phyloP scores from a whole-genome alignment of 345 rosid genomes.

The Brassica rapa region DNA sequence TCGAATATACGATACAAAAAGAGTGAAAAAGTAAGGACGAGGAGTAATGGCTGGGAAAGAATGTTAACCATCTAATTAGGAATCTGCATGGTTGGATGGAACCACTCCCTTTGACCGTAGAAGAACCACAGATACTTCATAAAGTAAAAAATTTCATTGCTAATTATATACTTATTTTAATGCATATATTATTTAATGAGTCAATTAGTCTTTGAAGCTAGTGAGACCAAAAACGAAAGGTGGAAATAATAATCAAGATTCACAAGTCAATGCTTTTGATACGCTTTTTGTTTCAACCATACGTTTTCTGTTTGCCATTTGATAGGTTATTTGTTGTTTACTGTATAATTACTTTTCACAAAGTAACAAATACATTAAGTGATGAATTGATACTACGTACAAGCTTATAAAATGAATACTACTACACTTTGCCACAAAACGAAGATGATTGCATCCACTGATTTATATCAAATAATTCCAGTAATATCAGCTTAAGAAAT shows the following conservation, averaged over 20 bases:
- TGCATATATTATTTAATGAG: neutral
- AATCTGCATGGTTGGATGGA: slow-evolving; percentile 41
- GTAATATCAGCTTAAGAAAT: neutral
- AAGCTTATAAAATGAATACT: neutral
- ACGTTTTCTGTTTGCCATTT: neutral
- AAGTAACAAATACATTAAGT: neutral
- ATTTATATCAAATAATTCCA: neutral
- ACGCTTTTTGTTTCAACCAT: neutral
- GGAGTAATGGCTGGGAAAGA: slow-evolving; percentile 25
- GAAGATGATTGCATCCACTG: neutral
- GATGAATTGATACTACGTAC: neutral
- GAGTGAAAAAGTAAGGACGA: slow-evolving; percentile 18
- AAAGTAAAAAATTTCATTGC: slow-evolving; percentile 19
- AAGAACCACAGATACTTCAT: slow-evolving; percentile 21
- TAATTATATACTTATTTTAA: slow-evolving; percentile 11
- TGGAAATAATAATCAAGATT: neutral
- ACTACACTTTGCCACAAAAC: neutral
- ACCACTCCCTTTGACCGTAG: slow-evolving; percentile 34
- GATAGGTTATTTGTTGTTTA: neutral
- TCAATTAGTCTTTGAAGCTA: slow-evolving; percentile 4
- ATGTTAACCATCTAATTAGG: slow-evolving; percentile 37
- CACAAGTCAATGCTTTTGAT: neutral
- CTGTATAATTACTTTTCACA: neutral
- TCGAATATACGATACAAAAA: neutral
- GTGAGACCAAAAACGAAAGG: neutral